Percentiles rank a stretch among this genome's conserved stretches.
Evolutionary conservation across 805 yeast genomes (phyloP).

Genomic region (Geotrichum ghanense): DNA sequence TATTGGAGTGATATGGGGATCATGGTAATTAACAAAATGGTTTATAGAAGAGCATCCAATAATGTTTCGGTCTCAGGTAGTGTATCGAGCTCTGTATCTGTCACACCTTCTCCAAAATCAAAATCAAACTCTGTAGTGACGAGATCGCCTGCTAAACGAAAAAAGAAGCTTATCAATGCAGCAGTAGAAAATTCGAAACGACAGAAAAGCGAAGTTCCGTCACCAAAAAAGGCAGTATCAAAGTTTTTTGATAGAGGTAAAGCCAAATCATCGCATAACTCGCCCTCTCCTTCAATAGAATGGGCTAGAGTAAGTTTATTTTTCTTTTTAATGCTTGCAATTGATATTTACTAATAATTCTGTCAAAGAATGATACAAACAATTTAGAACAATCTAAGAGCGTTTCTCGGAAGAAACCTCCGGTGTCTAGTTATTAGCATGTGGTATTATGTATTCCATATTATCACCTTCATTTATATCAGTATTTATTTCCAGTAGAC

Average conservation of each 20-base stretch:
- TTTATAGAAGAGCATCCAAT: neutral
- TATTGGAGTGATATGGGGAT: no score
- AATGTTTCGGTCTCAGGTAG: neutral
- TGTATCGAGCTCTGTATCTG: neutral
- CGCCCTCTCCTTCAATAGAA: neutral
- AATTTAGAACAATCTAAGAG: neutral
- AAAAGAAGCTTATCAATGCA: neutral
- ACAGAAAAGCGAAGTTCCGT: slow-evolving; percentile 1
- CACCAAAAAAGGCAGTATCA: neutral
- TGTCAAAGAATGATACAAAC: slow-evolving; percentile 1
- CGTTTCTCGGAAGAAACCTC: neutral
- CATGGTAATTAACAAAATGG: neutral
- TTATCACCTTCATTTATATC: neutral
- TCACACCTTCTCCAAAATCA: neutral
- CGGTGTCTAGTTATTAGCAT: slow-evolving; percentile 2
- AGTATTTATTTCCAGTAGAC: no score
- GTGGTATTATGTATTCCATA: no score
- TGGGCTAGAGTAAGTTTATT: neutral
- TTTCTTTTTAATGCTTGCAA: neutral
- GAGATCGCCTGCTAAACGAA: neutral
- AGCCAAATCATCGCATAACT: neutral
- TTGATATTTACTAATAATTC: neutral
- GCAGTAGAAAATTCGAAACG: neutral
- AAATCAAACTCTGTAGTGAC: neutral
- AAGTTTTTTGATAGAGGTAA: slow-evolving; percentile 2